Base-by-base conservation (phyloP, 2,329 filamentous ascomycete genomes). In the Onygena corvina region DNA sequence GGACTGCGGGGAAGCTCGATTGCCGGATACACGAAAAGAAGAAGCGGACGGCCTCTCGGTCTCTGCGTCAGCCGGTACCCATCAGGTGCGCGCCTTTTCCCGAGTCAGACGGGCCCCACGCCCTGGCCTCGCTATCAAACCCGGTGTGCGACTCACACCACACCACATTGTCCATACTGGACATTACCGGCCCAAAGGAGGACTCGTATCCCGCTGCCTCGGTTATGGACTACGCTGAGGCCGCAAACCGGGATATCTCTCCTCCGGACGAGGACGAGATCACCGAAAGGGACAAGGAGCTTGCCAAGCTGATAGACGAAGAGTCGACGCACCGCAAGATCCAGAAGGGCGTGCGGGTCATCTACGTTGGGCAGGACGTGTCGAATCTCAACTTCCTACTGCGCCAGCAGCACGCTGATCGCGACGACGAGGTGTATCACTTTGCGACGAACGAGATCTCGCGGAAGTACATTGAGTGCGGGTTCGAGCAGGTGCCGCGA, bases 301-400 rank as follows among this genome's bases (percentile, higher is more conserved):
- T 76, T 14, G 70, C 72, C 46, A 72, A 75, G 53, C 66, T 76
- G 44, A 71, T 76, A 47, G 71, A 75, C 50, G 70, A 74, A 45
- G 68, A 71, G 16, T 61, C 67, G 27, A 52, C 66, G 27, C 60
- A 65, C 18, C 61, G 69, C 14, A 70, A 73, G 49, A 75, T 76
- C n/a, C 64, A 69, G 30, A 62, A 66, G 47, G 64, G 67, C 2
- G 70, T 72, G 12, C 69, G 74, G 20, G 69, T 74, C 8, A 74
- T 73, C 50, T 77, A 75, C 55, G 74, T 77, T 38, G 75, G 75
- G 4, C 72, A 73, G 49, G 74, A 76, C 53, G 68, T 75, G 51
- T 77, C 75, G 29, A 77, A 77, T 51, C 67, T 77, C 55, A 74
- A 74, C 49, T 76, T 76, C 54, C 61, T 77, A 35, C 69, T 77